Evolutionary conservation across 1,139 yeast genomes (phyloP).

Genomic region (Debaryomyces fabryi): DNA sequence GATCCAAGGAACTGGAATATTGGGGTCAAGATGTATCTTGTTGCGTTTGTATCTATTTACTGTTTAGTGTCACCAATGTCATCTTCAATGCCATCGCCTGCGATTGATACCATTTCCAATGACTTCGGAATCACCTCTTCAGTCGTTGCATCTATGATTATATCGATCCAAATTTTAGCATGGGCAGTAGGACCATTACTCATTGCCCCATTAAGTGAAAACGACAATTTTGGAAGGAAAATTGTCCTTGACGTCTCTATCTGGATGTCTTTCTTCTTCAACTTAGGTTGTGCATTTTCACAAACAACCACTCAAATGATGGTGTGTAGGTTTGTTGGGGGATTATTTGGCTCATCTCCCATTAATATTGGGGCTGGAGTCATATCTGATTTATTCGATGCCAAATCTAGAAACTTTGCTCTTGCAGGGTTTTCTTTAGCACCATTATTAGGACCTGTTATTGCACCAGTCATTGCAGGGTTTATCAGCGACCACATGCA

Average conservation of each 20-base stretch:
- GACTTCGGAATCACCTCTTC: constrained; percentile 38
- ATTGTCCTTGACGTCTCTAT: constrained; percentile 41
- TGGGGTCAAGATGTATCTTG: constrained; percentile 28
- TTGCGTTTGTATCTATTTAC: constrained; percentile 43
- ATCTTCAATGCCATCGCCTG: constrained; percentile 49
- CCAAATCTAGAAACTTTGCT: constrained; percentile 40
- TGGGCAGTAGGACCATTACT: constrained; percentile 52
- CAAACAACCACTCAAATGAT: constrained; percentile 43
- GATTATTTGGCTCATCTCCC: constrained; percentile 45
- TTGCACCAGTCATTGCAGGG: constrained; percentile 63
- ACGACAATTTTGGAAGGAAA: constrained; percentile 45
- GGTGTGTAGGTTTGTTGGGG: constrained; percentile 44
- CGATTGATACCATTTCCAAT: constrained; percentile 35
- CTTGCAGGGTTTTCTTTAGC: constrained; percentile 48
- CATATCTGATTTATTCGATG: constrained; percentile 40
- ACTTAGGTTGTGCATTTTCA: constrained; percentile 45
- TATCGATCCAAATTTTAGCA: constrained; percentile 48
- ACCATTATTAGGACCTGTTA: constrained; percentile 60
- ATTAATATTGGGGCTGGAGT: constrained; percentile 51
- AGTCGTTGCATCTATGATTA: constrained; percentile 40
- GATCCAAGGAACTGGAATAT: constrained; percentile 46
- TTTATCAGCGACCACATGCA: constrained; percentile 49
- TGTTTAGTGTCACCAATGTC: constrained; percentile 51
- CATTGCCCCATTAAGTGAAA: constrained; percentile 50
- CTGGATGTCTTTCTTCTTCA: constrained; percentile 40